phyloP scores from a whole-genome alignment of 495 filamentous ascomycete species.

The Tuber brumale region DNA sequence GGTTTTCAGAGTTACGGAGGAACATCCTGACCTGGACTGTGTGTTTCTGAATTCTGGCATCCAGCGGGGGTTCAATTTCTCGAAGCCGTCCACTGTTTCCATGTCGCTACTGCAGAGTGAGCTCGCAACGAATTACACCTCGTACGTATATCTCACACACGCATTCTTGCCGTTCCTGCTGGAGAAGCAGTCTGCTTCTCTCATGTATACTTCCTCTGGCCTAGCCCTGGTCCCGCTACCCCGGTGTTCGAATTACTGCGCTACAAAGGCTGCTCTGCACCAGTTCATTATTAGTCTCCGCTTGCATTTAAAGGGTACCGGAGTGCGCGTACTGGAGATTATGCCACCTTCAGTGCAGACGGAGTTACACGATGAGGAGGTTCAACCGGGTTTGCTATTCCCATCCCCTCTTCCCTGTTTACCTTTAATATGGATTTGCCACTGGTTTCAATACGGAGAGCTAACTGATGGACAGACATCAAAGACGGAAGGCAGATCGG shows the following conservation, averaged over 20 bases:
- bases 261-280: slow-evolving; percentile 56
- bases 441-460: slow-evolving; percentile 9
- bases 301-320: slow-evolving; percentile 50
- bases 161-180: slow-evolving; percentile 61
- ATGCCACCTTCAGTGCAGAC: slow-evolving; percentile 64
- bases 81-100: slow-evolving; percentile 53
- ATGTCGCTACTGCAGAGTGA: slow-evolving; percentile 52
- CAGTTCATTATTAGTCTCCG: slow-evolving; percentile 54
- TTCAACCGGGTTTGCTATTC: slow-evolving; percentile 42
- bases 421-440: background rate
- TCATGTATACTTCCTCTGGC: slow-evolving; percentile 51
- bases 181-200: slow-evolving; percentile 45
- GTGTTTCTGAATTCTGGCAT: slow-evolving; percentile 56
- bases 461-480: slow-evolving; percentile 21
- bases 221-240: slow-evolving; percentile 53
- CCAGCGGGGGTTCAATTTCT: slow-evolving; percentile 56
- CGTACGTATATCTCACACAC: slow-evolving; percentile 55
- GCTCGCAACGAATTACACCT: slow-evolving; percentile 61
- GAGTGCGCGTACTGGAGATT: slow-evolving; percentile 58
- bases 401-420: background rate
- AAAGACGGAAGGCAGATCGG: slow-evolving; percentile 44
- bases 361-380: slow-evolving; percentile 52
- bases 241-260: slow-evolving; percentile 52
- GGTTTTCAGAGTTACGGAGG: slow-evolving; percentile 49
- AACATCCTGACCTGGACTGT: slow-evolving; percentile 54